Base-by-base conservation (phyloP, 176 grass and related monocot genomes). In the Dactylis glomerata region DNA sequence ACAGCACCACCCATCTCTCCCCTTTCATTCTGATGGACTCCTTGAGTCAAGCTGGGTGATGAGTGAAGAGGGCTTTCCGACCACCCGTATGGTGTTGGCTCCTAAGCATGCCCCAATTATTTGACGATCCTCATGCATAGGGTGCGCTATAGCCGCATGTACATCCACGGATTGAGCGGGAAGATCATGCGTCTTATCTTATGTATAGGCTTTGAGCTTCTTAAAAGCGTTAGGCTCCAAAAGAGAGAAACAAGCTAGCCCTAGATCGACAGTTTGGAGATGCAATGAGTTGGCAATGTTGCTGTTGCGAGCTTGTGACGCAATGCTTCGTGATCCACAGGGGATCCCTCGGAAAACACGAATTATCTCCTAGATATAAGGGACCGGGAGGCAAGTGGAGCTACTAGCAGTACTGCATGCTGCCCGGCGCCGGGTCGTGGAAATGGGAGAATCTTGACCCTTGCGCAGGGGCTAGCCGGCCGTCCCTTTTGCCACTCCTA, bases 401-500 rank as follows among this genome's bases (percentile, higher is more conserved):
- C 14, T 15, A 15, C 45, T 15, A 4, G 38, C 34, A 45, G 44
- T 45, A 6, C 10, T 45, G 11, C 10, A 8, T 8, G 38, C 38
- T 3, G 11, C 2, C 47, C 47, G 47, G 47, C 47, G 47, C 47
- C 10, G 58, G 26, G 27, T 63, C 30, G 59, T 27, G 9, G 71
- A 34, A 73, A 90, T 31, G 78, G 88, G 62, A 36, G 75, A 36
- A 73, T 78, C 63, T 86, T 79, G 83, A 79, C 83, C 28, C 38
- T n/a, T 7, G 0, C 14, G 7, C 31, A 50, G 13, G 4, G 10
- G 47, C 1, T 19, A 23, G n/a, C 59, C 38, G 10, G 32, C 58
- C 69, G 41, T 23, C 0, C 69, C 69, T 4, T 2, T 31, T 40
- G 34, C 80, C 17, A 56, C 66, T 45, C 76, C 31, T 49, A 42